phyloP scores from a whole-genome alignment of 164 flowering plant genomes.

The Magnolia kwangsiensis region DNA sequence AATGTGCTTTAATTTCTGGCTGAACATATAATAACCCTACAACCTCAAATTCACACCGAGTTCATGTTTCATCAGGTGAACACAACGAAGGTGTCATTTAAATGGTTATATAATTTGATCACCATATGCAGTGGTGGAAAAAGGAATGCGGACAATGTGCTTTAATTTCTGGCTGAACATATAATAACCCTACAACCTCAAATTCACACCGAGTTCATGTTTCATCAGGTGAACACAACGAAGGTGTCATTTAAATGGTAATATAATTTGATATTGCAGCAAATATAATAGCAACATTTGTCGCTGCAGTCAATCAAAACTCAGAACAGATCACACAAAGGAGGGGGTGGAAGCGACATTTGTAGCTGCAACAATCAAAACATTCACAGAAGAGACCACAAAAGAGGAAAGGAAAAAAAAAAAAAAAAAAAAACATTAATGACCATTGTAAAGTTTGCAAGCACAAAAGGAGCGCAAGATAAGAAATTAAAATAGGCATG shows the following conservation, averaged over 20 bases:
- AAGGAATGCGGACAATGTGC: constrained; percentile 87
- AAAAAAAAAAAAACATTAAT: too few relatives aligned
- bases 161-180: constrained; percentile 95
- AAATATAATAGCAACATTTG: background rate
- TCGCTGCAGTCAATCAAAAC: background rate
- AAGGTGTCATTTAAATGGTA: background rate
- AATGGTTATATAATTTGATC: constrained; percentile 3
- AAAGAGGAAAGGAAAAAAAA: background rate
- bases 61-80: constrained; percentile 5
- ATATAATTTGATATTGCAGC: background rate
- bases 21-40: constrained; percentile 93
- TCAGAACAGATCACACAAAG: too few relatives aligned
- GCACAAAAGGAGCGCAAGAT: background rate
- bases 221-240: constrained; percentile 1
- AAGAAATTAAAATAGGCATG: background rate
- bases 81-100: background rate
- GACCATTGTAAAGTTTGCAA: background rate
- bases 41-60: constrained; percentile 19
- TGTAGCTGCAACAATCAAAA: background rate
- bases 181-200: constrained; percentile 80
- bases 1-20: constrained; percentile 94
- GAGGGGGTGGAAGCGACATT: background rate
- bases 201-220: constrained; percentile 2
- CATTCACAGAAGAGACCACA: background rate
- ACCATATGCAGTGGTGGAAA: constrained; percentile 86